Conservation (phyloP, 805 yeast genomes). For the Groenewaldozyma salmanticensis region DNA sequence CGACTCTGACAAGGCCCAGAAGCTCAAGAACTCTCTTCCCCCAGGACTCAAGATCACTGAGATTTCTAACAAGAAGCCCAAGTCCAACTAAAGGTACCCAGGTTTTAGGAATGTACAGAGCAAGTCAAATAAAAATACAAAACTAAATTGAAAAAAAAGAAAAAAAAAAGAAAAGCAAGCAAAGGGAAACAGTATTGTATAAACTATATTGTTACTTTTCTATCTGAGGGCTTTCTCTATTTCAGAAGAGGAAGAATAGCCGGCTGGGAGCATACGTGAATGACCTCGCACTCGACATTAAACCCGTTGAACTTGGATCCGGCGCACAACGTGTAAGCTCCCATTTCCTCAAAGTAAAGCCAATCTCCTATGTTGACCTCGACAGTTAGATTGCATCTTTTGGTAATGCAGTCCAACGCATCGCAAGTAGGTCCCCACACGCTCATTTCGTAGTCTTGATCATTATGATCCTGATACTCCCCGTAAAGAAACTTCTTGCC, state of each 20-base stretch:
- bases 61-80: constrained; percentile 21
- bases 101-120: background rate
- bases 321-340: constrained; percentile 91
- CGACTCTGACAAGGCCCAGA: constrained; percentile 95
- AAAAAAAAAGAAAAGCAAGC: background rate
- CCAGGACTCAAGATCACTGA: constrained; percentile 39
- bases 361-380: constrained; percentile 81
- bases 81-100: constrained; percentile 13
- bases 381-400: constrained; percentile 41
- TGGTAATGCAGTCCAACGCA: constrained; percentile 77
- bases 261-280: constrained; percentile 39
- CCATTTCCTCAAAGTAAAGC: constrained; percentile 73
- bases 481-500: constrained; percentile 36
- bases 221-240: background rate
- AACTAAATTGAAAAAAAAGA: constrained; percentile 1
- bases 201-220: background rate
- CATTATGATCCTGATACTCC: constrained; percentile 6
- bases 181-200: background rate
- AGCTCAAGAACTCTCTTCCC: constrained; percentile 95
- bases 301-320: constrained; percentile 93
- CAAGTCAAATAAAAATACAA: background rate
- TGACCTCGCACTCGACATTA: constrained; percentile 46
- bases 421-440: constrained; percentile 99
- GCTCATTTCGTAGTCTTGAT: constrained; percentile 31
- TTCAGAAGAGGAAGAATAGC: background rate